Evolutionary conservation across 495 filamentous ascomycete species (phyloP).

Genomic region (Annulohypoxylon nitens): DNA sequence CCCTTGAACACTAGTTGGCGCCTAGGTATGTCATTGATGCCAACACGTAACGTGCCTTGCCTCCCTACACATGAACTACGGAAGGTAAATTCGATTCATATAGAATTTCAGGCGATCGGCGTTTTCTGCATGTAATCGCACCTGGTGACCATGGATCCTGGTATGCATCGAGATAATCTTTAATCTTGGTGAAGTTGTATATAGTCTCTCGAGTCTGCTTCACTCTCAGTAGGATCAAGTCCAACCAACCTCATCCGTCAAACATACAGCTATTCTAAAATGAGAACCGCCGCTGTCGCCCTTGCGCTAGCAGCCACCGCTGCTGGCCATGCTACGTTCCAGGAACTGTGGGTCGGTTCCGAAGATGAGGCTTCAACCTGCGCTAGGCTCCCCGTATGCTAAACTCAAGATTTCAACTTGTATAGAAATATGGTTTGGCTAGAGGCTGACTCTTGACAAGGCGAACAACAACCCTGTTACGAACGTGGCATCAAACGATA

Average conservation of each 20-base stretch:
- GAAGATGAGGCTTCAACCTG: slow-evolving; percentile 60
- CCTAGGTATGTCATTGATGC: slow-evolving; percentile 37
- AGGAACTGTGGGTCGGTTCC: slow-evolving; percentile 65
- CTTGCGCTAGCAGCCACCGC: slow-evolving; percentile 41
- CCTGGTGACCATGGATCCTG: slow-evolving; percentile 2
- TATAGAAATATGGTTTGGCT: background rate
- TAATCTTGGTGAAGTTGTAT: slow-evolving; percentile 10
- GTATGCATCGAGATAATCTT: slow-evolving; percentile 12
- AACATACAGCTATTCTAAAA: slow-evolving; percentile 12
- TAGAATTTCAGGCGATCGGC: slow-evolving; percentile 34
- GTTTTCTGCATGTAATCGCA: slow-evolving; percentile 23
- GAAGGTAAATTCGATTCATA: slow-evolving; percentile 28
- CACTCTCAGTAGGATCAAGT: background rate
- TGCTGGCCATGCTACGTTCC: slow-evolving; percentile 65
- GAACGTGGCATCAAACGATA: slow-evolving; percentile 53
- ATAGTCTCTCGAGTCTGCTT: slow-evolving; percentile 7
- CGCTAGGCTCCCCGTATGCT: slow-evolving; percentile 54
- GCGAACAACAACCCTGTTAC: slow-evolving; percentile 62
- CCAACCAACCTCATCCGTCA: background rate
- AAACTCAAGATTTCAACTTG: background rate
- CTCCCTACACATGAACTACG: slow-evolving; percentile 7
- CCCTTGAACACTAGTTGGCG: slow-evolving; percentile 4
- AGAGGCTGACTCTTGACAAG: slow-evolving; percentile 22
- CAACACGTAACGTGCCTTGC: slow-evolving; percentile 15
- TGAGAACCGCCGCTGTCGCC: slow-evolving; percentile 25